phyloP scores from a whole-genome alignment of 1,139 yeast genomes.

The Taphrina populina region DNA sequence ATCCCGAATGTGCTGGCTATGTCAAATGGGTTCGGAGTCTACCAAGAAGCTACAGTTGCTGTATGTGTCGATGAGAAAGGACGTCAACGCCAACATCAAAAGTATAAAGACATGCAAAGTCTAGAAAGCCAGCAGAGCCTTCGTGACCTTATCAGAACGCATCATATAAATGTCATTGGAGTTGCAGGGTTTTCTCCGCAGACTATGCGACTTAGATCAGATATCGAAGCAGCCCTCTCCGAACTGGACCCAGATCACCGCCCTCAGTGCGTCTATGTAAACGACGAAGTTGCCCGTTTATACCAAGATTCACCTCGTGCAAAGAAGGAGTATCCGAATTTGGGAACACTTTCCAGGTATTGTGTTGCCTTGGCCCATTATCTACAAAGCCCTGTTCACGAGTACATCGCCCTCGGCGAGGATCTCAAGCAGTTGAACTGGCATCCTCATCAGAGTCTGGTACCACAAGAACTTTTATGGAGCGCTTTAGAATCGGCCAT shows the following conservation, averaged over 20 bases:
- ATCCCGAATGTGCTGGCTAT: conserved; percentile 79
- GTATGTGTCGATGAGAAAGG: conserved; percentile 77
- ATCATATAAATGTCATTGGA: conserved; percentile 83
- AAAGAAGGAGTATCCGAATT: conserved; percentile 76
- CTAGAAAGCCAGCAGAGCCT: conserved; percentile 61
- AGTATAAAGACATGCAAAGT: conserved; percentile 69
- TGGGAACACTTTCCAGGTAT: conserved; percentile 77
- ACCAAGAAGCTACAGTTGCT: conserved; percentile 83
- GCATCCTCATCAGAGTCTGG: conserved; percentile 70
- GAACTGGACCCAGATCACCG: conserved; percentile 46
- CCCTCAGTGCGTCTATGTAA: conserved; percentile 56
- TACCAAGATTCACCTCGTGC: conserved; percentile 82
- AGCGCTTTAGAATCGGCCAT: conserved; percentile 76
- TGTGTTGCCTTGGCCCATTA: conserved; percentile 88
- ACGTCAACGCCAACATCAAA: conserved; percentile 69
- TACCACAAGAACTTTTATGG: conserved; percentile 62
- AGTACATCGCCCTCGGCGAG: conserved; percentile 75
- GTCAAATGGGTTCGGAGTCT: conserved; percentile 67
- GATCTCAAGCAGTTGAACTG: conserved; percentile 63
- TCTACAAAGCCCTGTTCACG: conserved; percentile 84
- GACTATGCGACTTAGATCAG: conserved; percentile 61
- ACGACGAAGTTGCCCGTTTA: conserved; percentile 89
- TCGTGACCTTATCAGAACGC: conserved; percentile 54
- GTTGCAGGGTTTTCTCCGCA: conserved; percentile 83
- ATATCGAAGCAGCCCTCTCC: conserved; percentile 50